These are phyloP conservation scores for Protea cynaroides DNA, from an alignment of 164 flowering plant species.

Conservation along the genomic window DNA sequence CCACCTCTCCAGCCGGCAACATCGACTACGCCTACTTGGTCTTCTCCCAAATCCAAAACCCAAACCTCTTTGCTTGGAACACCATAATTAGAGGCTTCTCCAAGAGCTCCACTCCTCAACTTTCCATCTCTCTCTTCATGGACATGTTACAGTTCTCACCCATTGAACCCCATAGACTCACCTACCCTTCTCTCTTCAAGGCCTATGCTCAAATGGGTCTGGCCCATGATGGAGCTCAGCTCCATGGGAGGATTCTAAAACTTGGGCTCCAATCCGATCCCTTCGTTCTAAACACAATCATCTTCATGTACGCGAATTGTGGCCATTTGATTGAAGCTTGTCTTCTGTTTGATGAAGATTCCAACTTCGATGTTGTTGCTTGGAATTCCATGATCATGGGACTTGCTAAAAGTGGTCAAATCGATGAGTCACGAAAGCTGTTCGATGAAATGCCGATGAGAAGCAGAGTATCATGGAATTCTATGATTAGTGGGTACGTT, in stretches of 20 bases:
- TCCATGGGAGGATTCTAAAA: conserved; percentile 65
- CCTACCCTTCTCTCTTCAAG: conserved; percentile 76
- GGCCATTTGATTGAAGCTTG: conserved; percentile 48
- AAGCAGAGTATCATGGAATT: conserved; percentile 58
- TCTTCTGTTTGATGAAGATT: conserved; percentile 37
- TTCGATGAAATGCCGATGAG: conserved; percentile 47
- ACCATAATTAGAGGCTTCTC: conserved; percentile 73
- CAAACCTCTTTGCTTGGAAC: conserved; percentile 63
- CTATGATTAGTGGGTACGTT: conserved; percentile 78
- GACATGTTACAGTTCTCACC: conserved; percentile 46
- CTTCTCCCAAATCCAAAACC: conserved; percentile 44
- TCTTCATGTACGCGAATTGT: conserved; percentile 59
- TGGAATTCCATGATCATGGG: conserved; percentile 81
- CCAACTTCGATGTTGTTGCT: conserved; percentile 47
- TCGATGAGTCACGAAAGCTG: conserved; percentile 46
- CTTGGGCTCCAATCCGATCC: conserved; percentile 48
- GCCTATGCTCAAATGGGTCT: conserved; percentile 59
- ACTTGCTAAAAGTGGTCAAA: conserved; percentile 46
- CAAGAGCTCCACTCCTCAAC: conserved; percentile 47
- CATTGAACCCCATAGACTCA: conserved; percentile 27
- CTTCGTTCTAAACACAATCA: conserved; percentile 51
- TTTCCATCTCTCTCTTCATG: conserved; percentile 46
- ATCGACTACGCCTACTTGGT: conserved; percentile 54
- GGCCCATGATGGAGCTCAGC: conserved; percentile 52
- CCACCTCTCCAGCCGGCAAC: conserved; percentile 44